Base-by-base conservation (phyloP, 495 filamentous ascomycete genomes). In the Rostrohypoxylon terebratum region DNA sequence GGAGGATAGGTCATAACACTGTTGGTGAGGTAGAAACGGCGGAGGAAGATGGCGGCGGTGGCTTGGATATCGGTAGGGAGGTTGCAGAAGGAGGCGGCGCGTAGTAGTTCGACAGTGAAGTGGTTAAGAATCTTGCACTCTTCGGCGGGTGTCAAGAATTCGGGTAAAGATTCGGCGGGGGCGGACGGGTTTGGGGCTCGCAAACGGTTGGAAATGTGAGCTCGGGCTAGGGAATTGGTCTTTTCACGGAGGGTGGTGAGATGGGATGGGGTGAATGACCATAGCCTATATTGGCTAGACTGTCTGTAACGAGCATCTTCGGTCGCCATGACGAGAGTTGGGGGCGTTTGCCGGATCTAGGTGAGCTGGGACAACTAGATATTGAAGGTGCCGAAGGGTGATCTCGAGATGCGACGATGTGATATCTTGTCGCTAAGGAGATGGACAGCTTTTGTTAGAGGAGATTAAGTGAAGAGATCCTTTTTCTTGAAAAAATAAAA, bases 1-100 rank as follows among this genome's bases (percentile, higher is more conserved):
- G 94, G 94, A 68, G 94, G 92, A 78, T 98, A 97, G 40, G 94
- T 97, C 91, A 98, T 95, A 63, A 93, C 88, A 38, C 92, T 96
- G 80, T 97, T 97, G 67, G 91, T 93, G 23, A 97, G 87, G 81
- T 98, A 99, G 85, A 99, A 98, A 62, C 96, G 92, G 59, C 92
- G 90, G 48, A 98, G 88, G 80, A 94, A 98, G 80, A 95, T 92
- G 47, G 96, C 90, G 33, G 94, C 94, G 31, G 96, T 99, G 7
- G 94, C 93, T 88, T 92, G 77, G 40, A 98, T 93, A 64, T 93
- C 90, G 48, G 91, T 92, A 18, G 94, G 90, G 47, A 94, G 85
- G 31, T 92, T 88, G 73, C 92, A 91, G 70, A 90, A 89, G 42
- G 94, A 88, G 33, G 90, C 92, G 3, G 94, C 84, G 69, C 92